Percentiles rank a stretch among this genome's conserved stretches.
Evolutionary conservation across 2,329 filamentous ascomycete genomes (phyloP).

Genomic region (Pseudocercospora cruenta): DNA sequence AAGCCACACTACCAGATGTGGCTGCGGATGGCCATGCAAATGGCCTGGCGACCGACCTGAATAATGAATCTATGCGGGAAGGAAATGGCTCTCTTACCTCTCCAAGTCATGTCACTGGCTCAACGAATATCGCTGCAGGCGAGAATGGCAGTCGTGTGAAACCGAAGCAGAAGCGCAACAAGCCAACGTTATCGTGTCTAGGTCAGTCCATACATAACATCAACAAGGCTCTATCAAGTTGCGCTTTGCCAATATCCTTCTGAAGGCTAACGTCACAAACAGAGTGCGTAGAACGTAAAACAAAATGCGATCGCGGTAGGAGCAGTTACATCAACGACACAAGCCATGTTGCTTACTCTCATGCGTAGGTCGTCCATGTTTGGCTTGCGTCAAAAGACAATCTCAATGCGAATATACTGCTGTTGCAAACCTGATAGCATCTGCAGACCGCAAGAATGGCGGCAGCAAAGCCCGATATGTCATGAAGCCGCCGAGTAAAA

Average conservation of each 20-base stretch:
- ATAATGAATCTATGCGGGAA: not conserved
- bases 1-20: not conserved
- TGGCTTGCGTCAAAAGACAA: constrained; percentile 72
- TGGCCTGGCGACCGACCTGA: not conserved
- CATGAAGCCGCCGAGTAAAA: constrained; percentile 41
- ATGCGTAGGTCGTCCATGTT: constrained; percentile 58
- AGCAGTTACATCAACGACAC: not conserved
- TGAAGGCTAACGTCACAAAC: too few relatives aligned
- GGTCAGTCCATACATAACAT: constrained; percentile 34
- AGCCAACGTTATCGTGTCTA: constrained; percentile 76
- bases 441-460: constrained; percentile 50
- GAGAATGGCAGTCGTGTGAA: constrained; percentile 22
- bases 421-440: constrained; percentile 71
- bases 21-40: constrained; percentile 1
- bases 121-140: not conserved
- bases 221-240: too few relatives aligned
- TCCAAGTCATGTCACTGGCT: not conserved
- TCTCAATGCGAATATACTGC: constrained; percentile 75
- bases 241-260: too few relatives aligned
- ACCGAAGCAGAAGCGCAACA: constrained; percentile 77
- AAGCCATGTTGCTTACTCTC: not conserved
- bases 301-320: constrained; percentile 71
- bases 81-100: not conserved
- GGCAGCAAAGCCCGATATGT: constrained; percentile 36
- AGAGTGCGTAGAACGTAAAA: constrained; percentile 77